Base-by-base conservation (phyloP, 306 rosid genomes). In the Inga oerstediana region DNA sequence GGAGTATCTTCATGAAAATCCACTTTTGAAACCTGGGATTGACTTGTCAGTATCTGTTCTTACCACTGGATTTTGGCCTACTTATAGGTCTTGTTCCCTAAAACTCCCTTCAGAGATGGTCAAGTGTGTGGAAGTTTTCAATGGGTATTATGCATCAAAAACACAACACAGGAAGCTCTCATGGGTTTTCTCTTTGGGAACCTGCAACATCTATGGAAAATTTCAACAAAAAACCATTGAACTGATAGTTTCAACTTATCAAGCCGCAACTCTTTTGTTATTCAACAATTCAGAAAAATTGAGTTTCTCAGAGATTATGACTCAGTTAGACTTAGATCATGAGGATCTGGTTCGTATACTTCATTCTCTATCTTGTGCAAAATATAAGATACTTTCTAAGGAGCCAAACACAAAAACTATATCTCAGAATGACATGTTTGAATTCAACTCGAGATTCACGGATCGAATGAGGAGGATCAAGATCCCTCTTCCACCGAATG, bases 21-120 rank as follows among this genome's bases (percentile, higher is more conserved):
- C 17, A 13, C 58, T 3, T 15, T 17, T 5, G 3, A 51, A 51
- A 1, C 58, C 7, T 16, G 58, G 4, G 58, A 85, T 91, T 74
- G 91, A 89, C 83, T 85, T 91, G 43, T 82, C 91, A 2, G 92
- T 89, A 17, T 89, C 91, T 39, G 91, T 91, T 48, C 85, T 91
- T 73, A 91, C 92, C 10, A 89, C 89, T 20, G 91, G 92, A 9
- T 89, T 84, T 73, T 91, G 92, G 94, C 94, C 92, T 49, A 91
- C 88, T 70, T 91, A 91, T 65, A 91, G 87, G 79, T 89, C 92
- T 10, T 91, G 84, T 80, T 89, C 87, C 70, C 83, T 91, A 17
- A 91, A 83, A 43, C 91, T 91, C 78, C 94, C 94, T 7, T 83
- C 79, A 12, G 94, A 91, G 81, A 91, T 91, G 94, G 92, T 69